These are phyloP conservation scores for Cercospora brassicicola DNA, from an alignment of 2,329 filamentous ascomycete genomes.

Conservation along the genomic window DNA sequence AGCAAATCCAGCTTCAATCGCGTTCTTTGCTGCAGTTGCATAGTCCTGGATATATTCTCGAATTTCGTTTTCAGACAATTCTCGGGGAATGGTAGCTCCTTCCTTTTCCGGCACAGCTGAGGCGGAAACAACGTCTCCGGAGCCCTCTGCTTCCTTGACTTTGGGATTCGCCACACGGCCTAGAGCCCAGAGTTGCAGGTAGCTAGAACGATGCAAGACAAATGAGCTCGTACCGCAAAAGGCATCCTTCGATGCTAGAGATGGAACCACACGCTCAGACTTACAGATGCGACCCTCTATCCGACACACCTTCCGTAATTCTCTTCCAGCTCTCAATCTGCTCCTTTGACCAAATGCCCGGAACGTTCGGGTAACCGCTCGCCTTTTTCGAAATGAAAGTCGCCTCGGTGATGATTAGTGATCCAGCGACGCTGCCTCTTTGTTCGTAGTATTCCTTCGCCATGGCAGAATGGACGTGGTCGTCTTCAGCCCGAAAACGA, in stretches of 20 bases:
- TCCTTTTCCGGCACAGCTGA: neutral
- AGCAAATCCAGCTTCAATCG: neutral
- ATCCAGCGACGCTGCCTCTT: neutral
- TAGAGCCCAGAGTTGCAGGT: neutral
- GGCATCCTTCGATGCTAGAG: no score
- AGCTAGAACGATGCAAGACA: no score
- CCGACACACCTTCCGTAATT: neutral
- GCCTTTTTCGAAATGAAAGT: neutral
- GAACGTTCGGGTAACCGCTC: neutral
- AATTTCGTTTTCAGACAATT: neutral
- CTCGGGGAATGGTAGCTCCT: neutral
- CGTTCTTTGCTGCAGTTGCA: neutral
- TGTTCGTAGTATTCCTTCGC: neutral
- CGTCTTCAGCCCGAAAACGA: neutral
- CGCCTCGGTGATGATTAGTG: neutral
- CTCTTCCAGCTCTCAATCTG: neutral
- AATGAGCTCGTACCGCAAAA: no score
- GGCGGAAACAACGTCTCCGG: neutral
- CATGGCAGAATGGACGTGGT: neutral
- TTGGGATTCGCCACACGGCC: neutral
- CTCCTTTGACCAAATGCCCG: neutral
- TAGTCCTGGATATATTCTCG: neutral
- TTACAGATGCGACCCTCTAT: neutral
- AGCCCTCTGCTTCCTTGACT: neutral
- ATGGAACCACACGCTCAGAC: no score